Conservation (phyloP, 768 basidiomycete genomes). For the Tubosaeta sp. region DNA sequence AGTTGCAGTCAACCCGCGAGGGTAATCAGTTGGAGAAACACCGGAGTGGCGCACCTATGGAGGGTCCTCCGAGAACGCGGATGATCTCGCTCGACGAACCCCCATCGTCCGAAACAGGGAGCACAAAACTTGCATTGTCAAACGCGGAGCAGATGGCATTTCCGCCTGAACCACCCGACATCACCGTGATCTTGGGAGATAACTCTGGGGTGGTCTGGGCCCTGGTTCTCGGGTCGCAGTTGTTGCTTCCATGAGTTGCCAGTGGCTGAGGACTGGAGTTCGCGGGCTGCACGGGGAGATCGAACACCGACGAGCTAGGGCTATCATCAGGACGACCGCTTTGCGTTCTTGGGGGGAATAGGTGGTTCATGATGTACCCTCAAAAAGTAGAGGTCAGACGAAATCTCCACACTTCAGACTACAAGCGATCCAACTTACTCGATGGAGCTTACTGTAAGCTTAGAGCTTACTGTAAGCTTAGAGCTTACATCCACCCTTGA, state of each 20-base stretch:
- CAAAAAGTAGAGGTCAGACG: too few relatives aligned
- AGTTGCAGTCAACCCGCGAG: constrained; percentile 4
- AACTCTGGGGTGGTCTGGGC: constrained; percentile 2
- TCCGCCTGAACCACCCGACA: constrained; percentile 94
- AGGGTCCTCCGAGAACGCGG: constrained; percentile 82
- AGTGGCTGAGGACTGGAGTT: constrained; percentile 18
- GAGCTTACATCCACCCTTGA: background rate
- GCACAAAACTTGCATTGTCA: constrained; percentile 68
- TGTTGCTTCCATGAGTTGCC: constrained; percentile 10
- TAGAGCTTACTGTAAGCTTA: background rate
- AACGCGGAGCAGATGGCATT: constrained; percentile 90
- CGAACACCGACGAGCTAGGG: constrained; percentile 72
- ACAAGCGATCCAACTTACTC: too few relatives aligned
- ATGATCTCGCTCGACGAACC: constrained; percentile 95
- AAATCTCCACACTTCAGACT: too few relatives aligned
- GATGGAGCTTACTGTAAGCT: too few relatives aligned
- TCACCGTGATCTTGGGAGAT: constrained; percentile 56
- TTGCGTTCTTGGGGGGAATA: constrained; percentile 10
- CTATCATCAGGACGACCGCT: constrained; percentile 33
- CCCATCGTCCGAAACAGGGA: constrained; percentile 94
- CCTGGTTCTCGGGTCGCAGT: background rate
- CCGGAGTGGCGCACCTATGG: constrained; percentile 52
- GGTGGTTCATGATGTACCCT: constrained; percentile 9
- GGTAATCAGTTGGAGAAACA: constrained; percentile 12
- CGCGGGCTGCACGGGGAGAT: constrained; percentile 51